phyloP scores from a whole-genome alignment of 768 basidiomycete genomes.

The Rhizopogon vesiculosus region DNA sequence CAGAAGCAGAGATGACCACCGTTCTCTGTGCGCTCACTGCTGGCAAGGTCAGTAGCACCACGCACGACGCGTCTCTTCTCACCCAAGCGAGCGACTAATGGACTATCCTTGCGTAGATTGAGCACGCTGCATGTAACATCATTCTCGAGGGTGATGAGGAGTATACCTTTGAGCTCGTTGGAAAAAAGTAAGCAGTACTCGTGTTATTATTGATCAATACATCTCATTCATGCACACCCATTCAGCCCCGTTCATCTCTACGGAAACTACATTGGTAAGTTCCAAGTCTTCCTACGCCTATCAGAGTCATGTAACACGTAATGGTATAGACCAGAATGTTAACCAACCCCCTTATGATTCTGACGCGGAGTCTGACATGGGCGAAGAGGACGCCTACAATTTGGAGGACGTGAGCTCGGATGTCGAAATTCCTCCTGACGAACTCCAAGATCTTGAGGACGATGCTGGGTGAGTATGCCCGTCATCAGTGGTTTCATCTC shows the following conservation, averaged over 20 bases:
- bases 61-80: background rate
- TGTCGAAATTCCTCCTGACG: conserved; percentile 68
- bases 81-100: background rate
- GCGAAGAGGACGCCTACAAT: conserved; percentile 52
- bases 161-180: conserved; percentile 65
- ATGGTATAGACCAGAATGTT: conserved; percentile 43
- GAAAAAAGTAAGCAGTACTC: conserved; percentile 66
- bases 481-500: background rate
- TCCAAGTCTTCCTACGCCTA: background rate
- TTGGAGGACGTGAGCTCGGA: conserved; percentile 80
- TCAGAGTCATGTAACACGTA: conserved; percentile 1
- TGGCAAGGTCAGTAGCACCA: conserved; percentile 54
- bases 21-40: conserved; percentile 78
- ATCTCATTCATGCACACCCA: background rate
- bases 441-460: conserved; percentile 42
- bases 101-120: conserved; percentile 45
- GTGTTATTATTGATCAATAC: background rate
- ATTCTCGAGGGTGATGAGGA: conserved; percentile 63
- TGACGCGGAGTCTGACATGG: conserved; percentile 35
- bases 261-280: conserved; percentile 79
- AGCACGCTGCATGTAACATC: conserved; percentile 69
- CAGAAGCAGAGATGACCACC: conserved; percentile 40
- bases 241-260: conserved; percentile 68
- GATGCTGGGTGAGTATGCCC: conserved; percentile 37
- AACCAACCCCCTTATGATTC: conserved; percentile 47